Conservation (phyloP, 768 basidiomycete genomes). For the Auriscalpium vulgare region DNA sequence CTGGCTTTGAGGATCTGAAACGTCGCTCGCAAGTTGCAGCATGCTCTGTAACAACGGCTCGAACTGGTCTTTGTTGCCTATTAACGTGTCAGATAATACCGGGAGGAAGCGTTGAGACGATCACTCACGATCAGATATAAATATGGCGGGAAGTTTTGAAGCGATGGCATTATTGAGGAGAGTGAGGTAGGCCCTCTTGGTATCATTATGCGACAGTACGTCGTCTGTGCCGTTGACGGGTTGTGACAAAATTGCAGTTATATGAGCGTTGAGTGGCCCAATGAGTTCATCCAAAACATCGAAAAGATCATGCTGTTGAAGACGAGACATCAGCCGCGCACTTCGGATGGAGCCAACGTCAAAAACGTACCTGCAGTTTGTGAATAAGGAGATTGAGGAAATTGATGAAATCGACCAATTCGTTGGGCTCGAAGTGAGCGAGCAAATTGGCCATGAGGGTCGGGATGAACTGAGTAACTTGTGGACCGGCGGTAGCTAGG, state of each 20-base stretch:
- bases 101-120: not conserved
- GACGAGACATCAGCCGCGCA: not conserved
- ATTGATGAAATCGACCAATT: constrained; percentile 91
- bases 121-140: constrained; percentile 79
- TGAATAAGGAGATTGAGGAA: constrained; percentile 90
- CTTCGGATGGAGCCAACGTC: not conserved
- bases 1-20: constrained; percentile 68
- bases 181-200: constrained; percentile 81
- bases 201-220: constrained; percentile 63
- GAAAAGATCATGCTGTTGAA: constrained; percentile 67
- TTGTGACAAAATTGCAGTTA: constrained; percentile 69
- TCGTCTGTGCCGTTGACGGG: constrained; percentile 87
- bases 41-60: constrained; percentile 73
- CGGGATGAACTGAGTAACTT: constrained; percentile 81
- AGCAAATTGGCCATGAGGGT: constrained; percentile 87
- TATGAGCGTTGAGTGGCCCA: constrained; percentile 77
- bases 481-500: constrained; percentile 80
- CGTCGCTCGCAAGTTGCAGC: constrained; percentile 63
- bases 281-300: constrained; percentile 86
- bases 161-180: constrained; percentile 77
- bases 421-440: constrained; percentile 83
- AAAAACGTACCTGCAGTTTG: constrained; percentile 65
- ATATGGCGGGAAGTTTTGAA: constrained; percentile 73
- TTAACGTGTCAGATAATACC: constrained; percentile 20
- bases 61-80: constrained; percentile 59